Base-by-base conservation (phyloP, 1,139 yeast genomes). In the Pichia sp. region DNA sequence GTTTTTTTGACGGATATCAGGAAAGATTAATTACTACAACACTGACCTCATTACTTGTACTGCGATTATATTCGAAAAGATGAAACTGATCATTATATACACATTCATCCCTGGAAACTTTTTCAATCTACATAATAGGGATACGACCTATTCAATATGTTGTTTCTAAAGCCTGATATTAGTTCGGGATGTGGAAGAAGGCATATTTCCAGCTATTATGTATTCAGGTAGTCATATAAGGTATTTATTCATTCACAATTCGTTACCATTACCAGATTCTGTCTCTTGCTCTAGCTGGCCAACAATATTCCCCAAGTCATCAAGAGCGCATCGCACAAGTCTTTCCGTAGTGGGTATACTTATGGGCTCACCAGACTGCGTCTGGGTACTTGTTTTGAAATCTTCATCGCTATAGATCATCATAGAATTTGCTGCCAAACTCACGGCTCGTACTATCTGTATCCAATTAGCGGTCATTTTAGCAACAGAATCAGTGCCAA, bases 381-480 rank as follows among this genome's bases (percentile, higher is more conserved):
- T n/a, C n/a, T n/a, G n/a, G n/a, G n/a, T n/a, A n/a, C n/a, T 64
- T 7, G 33, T 36, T 27, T 70, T 72, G 37, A 66, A 67, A 44
- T 71, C 77, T 23, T 60, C 59, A 19, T 67, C 69, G 0, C 68
- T 47, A 16, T 39, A 32, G 9, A 33, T 69, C 40, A 69, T 55
- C 33, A 78, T 56, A 4, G 80, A 76, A 48, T 76, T 57, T 0
- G 87, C 74, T 0, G 93, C 88, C 49, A 83, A 56, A 11, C 81
- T 72, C 1, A 82, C 72, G 1, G 86, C 73, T 41, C 76, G 66
- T 17, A 78, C 64, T 14, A 83, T 80, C 41, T 72, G 75, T 41
- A 74, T 72, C 94, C 94, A 83, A 46, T 78, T 80, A 9, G 78
- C 67, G 49, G 78, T 62, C 5, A 77, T 71, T 13, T 66, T 53